phyloP scores from a whole-genome alignment of 1,284 basidiomycete species.

The Farysia itapuensis region DNA sequence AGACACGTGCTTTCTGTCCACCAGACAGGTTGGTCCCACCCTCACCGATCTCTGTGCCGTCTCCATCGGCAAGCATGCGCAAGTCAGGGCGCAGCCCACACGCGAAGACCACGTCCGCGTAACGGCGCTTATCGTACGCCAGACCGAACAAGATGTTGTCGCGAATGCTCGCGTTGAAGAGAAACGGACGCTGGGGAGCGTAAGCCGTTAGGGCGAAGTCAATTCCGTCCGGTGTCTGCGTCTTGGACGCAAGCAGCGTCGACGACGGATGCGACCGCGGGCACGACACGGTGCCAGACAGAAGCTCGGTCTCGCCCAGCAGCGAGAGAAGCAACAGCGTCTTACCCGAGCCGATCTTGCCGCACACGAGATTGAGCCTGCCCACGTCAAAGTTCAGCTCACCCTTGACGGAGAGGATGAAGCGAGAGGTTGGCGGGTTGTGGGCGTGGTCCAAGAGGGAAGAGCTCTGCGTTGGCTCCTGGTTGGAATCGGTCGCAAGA shows the following conservation, averaged over 20 bases:
- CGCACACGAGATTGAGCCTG: slow-evolving; percentile 30
- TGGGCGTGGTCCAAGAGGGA: neutral
- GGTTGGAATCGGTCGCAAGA: neutral
- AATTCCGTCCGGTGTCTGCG: slow-evolving; percentile 4
- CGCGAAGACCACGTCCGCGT: slow-evolving; percentile 51
- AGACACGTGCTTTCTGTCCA: slow-evolving; percentile 70
- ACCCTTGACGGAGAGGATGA: neutral
- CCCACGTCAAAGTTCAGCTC: neutral
- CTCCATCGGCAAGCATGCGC: slow-evolving; percentile 72
- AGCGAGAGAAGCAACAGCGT: slow-evolving; percentile 47
- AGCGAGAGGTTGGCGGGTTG: neutral
- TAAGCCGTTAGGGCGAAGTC: slow-evolving; percentile 66
- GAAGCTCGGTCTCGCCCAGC: slow-evolving; percentile 48
- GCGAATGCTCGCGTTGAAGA: slow-evolving; percentile 76
- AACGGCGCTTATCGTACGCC: slow-evolving; percentile 63
- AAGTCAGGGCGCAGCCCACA: slow-evolving; percentile 65
- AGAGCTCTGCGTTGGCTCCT: neutral
- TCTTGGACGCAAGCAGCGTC: slow-evolving; percentile 2
- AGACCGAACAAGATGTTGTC: slow-evolving; percentile 63
- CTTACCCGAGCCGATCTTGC: slow-evolving; percentile 58
- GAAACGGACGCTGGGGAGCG: slow-evolving; percentile 83
- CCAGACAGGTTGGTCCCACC: slow-evolving; percentile 63
- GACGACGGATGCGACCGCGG: slow-evolving; percentile 26
- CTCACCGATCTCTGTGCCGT: slow-evolving; percentile 69
- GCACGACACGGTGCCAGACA: slow-evolving; percentile 36